Evolutionary conservation across 2,329 filamentous ascomycete species (phyloP), one percentile per base, ranked within the genome.

Genomic region (Microcyclospora pomicola): DNA sequence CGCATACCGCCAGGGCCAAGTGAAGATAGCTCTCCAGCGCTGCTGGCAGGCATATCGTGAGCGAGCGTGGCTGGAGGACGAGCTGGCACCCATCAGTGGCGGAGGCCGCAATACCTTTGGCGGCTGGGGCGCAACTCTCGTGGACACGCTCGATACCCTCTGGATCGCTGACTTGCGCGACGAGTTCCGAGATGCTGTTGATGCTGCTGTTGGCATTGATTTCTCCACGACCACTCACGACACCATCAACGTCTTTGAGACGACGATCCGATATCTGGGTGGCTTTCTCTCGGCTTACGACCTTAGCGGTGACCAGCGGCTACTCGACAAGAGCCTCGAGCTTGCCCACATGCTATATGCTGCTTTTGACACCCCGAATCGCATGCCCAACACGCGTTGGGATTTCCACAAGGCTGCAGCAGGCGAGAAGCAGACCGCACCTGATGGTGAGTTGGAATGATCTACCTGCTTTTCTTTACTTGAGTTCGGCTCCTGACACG

Each of bases 61-160:
- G 44, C 70, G 78, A 51, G 87, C 87, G 7, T 88, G 84, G 77
- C 72, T 79, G 44, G 82, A 92, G 49, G 88, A 96, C 54, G 88
- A 95, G 61, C 60, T 95, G 7, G 69, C 64, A 15, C 88, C 88
- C 1, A 30, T 56, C 12, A 72, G 74, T 13, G 77, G 76, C 37
- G 65, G 62, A 14, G 75, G 67, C 45, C 74, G 75, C 15, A 82
- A 95, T 53, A 82, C 84, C 0, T 95, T 95, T 57, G 88, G 84
- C 53, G 83, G 82, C 34, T 93, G 86, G 86, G 82, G 81, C n/a
- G 85, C 85, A 14, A 91, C 85, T 0, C 58, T 93, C 43, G 81
- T 94, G 10, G 85, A 94, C 63, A 66, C 75, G 1, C 63, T 87
- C 35, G 80, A 83, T 52, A 75, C 75, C n/a, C 62, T 84, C 11